Evolutionary conservation across 2,329 filamentous ascomycete species (phyloP).

Genomic region (Aspergillus brasiliensis): DNA sequence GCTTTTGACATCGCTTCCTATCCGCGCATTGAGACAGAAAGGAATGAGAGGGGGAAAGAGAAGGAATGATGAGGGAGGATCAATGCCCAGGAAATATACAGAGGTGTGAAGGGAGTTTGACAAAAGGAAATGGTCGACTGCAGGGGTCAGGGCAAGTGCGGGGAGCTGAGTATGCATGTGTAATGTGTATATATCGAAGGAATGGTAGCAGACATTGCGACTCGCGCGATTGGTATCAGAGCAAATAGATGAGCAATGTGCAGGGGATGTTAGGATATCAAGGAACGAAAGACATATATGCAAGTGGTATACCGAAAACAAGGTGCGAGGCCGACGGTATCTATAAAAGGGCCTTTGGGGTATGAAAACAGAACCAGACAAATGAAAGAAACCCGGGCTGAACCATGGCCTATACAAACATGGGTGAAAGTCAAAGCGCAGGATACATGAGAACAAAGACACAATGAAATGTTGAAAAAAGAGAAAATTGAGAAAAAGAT

Average conservation of each 20-base stretch:
- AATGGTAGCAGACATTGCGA: slow-evolving; percentile 32
- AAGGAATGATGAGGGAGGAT: slow-evolving; percentile 14
- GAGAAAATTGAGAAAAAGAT: slow-evolving; percentile 13
- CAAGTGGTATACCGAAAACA: slow-evolving; percentile 29
- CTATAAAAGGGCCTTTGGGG: slow-evolving; percentile 43
- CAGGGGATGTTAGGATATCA: slow-evolving; percentile 22
- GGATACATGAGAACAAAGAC: slow-evolving; percentile 10
- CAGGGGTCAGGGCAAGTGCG: slow-evolving; percentile 10
- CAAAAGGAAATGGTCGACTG: slow-evolving; percentile 25
- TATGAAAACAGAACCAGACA: slow-evolving; percentile 39
- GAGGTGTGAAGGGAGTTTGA: slow-evolving; percentile 17
- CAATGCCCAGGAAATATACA: slow-evolving; percentile 17
- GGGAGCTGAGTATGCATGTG: slow-evolving; percentile 3
- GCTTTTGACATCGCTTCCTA: slow-evolving; percentile 13
- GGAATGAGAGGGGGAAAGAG: slow-evolving; percentile 22
- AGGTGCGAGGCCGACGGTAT: slow-evolving; percentile 38
- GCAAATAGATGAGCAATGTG: slow-evolving; percentile 21
- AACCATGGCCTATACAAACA: slow-evolving; percentile 26
- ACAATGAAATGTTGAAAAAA: slow-evolving; percentile 11
- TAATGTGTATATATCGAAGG: slow-evolving; percentile 22
- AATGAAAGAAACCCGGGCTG: slow-evolving; percentile 25
- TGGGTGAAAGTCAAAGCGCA: slow-evolving; percentile 18
- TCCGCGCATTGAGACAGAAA: slow-evolving; percentile 20
- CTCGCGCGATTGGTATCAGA: slow-evolving; percentile 37
- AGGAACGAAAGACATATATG: slow-evolving; percentile 22